A percentile compares a stretch with the other conserved stretches of the same genome.
Conservation (phyloP, 2,329 filamentous ascomycete genomes). For the Simplicillium sp. region DNA sequence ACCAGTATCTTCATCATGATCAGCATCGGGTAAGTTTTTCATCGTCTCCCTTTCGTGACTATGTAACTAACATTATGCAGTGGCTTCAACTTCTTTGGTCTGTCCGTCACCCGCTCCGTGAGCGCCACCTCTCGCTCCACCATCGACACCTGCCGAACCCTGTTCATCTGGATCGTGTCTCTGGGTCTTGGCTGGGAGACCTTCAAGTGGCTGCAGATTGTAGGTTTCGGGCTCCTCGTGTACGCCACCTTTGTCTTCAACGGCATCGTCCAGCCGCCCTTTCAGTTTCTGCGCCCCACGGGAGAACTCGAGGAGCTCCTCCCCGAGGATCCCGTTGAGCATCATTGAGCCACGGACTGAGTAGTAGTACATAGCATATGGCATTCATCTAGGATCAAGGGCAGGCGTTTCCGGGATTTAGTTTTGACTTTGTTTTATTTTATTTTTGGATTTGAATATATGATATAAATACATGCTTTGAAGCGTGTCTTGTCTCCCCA, state of each 20-base stretch:
- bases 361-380: no score
- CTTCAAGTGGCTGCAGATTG: constrained; percentile 94
- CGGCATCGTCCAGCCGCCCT: constrained; percentile 76
- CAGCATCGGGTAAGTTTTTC: constrained; percentile 67
- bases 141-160: constrained; percentile 92
- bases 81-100: constrained; percentile 97
- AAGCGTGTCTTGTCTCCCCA: no score
- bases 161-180: constrained; percentile 97
- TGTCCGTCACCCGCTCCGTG: constrained; percentile 82
- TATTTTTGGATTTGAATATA: no score
- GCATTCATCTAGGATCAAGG: no score
- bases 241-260: constrained; percentile 98
- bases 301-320: constrained; percentile 55
- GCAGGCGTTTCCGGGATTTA: no score
- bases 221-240: constrained; percentile 80
- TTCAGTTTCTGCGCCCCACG: constrained; percentile 54
- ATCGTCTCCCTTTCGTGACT: constrained; percentile 1
- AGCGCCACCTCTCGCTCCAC: constrained; percentile 90
- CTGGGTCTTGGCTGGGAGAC: constrained; percentile 91
- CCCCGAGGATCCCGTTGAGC: constrained; percentile 78
- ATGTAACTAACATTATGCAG: constrained; percentile 32
- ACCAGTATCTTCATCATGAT: constrained; percentile 92
- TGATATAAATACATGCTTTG: no score
- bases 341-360: constrained; percentile 25
- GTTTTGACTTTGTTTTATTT: no score